phyloP scores from a whole-genome alignment of 768 basidiomycete genomes.

The Daedalea quercina region DNA sequence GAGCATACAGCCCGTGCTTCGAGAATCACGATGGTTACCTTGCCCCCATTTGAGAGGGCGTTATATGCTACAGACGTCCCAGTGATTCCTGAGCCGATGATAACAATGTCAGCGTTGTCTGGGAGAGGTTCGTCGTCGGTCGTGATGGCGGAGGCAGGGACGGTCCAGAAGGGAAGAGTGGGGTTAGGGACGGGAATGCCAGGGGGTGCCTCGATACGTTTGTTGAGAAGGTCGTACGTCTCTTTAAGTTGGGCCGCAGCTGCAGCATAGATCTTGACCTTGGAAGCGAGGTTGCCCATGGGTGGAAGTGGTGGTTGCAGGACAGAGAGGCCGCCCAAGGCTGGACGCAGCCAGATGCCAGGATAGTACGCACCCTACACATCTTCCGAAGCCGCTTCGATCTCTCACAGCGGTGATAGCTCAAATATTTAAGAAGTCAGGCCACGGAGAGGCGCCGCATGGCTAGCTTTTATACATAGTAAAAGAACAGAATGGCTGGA shows the following conservation, averaged over 20 bases:
- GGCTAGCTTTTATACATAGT: no score
- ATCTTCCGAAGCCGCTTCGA: neutral
- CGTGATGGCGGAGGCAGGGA: slow-evolving; percentile 44
- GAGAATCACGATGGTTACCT: slow-evolving; percentile 56
- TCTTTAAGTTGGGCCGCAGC: slow-evolving; percentile 13
- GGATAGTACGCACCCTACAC: neutral
- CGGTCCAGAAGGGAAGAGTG: slow-evolving; percentile 57
- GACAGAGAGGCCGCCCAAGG: neutral
- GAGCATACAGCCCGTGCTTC: slow-evolving; percentile 77
- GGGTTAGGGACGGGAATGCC: slow-evolving; percentile 51
- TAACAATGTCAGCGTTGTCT: slow-evolving; percentile 54
- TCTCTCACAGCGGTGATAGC: neutral
- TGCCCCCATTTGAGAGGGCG: slow-evolving; percentile 33
- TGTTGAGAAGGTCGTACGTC: slow-evolving; percentile 21
- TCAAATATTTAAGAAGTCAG: no score
- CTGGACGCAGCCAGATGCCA: no score
- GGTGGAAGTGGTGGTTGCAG: neutral
- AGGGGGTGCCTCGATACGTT: slow-evolving; percentile 35
- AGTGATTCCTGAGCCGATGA: slow-evolving; percentile 77
- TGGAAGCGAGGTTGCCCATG: slow-evolving; percentile 19
- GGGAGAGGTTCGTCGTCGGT: slow-evolving; percentile 27
- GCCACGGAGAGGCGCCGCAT: no score
- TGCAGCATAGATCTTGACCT: slow-evolving; percentile 15
- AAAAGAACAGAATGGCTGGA: no score
- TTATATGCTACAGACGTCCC: slow-evolving; percentile 55